These are phyloP conservation scores for Pseudogymnoascus sp. DNA, from an alignment of 2,329 filamentous ascomycete genomes.

Conservation along the genomic window DNA sequence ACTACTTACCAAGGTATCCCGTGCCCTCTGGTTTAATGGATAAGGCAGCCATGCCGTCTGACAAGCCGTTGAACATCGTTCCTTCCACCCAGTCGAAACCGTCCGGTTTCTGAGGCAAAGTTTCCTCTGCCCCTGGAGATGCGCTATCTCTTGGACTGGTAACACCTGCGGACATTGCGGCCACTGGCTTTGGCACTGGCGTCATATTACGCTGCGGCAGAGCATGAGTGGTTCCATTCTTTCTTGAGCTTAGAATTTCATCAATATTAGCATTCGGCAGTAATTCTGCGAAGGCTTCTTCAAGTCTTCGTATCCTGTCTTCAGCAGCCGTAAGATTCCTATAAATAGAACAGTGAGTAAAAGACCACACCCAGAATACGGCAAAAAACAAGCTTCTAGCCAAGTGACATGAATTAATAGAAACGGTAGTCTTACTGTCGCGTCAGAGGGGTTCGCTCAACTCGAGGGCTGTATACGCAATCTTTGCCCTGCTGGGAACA, in stretches of 20 bases:
- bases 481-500: constrained; percentile 34
- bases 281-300: constrained; percentile 13
- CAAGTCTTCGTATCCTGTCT: constrained; percentile 16
- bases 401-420: not conserved
- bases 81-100: constrained; percentile 20
- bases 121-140: constrained; percentile 13
- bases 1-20: constrained; percentile 27
- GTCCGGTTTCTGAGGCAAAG: constrained; percentile 18
- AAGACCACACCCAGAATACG: not conserved
- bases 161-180: not conserved
- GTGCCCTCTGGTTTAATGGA: constrained; percentile 31
- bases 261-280: constrained; percentile 19
- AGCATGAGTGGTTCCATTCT: not conserved
- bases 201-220: not conserved
- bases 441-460: constrained; percentile 35
- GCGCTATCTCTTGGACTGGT: not conserved
- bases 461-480: constrained; percentile 36
- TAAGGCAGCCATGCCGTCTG: constrained; percentile 32
- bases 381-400: not conserved
- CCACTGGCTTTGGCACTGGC: not conserved
- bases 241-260: constrained; percentile 9
- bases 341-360: not conserved
- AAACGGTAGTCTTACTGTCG: constrained; percentile 29
- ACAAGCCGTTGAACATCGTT: constrained; percentile 12
- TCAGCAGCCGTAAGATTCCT: constrained; percentile 18